Evolutionary conservation across 2,329 filamentous ascomycete genomes (phyloP).

Genomic region (Neofusicoccum laricinum): DNA sequence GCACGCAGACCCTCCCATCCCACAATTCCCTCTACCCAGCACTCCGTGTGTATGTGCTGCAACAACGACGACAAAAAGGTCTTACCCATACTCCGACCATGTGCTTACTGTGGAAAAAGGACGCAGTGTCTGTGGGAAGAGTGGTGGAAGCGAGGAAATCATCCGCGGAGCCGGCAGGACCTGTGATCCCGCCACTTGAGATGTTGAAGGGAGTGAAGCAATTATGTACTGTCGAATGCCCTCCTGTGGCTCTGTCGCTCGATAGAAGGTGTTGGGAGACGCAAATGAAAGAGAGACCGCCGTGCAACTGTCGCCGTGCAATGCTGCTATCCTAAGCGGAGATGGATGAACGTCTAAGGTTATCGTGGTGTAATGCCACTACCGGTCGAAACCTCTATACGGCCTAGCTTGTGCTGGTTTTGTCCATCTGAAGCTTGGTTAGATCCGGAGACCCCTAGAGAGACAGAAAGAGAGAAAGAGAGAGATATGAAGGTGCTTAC

Average conservation of each 20-base stretch:
- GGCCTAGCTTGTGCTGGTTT: background rate
- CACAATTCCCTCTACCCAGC: background rate
- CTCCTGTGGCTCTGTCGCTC: background rate
- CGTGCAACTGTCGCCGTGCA: background rate
- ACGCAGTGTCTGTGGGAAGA: background rate
- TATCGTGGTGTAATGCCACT: background rate
- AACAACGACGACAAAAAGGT: background rate
- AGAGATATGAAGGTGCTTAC: constrained; percentile 45
- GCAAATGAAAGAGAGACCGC: constrained; percentile 1
- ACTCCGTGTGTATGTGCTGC: background rate
- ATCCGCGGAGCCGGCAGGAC: background rate
- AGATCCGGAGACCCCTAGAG: too few relatives aligned
- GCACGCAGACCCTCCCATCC: background rate
- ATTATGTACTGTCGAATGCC: constrained; percentile 4
- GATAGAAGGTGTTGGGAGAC: background rate
- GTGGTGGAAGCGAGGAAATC: background rate
- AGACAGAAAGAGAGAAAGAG: too few relatives aligned
- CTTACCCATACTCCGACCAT: constrained; percentile 7
- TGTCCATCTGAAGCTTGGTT: background rate
- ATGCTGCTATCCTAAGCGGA: constrained; percentile 2
- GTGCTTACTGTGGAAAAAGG: background rate
- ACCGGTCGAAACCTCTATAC: constrained; percentile 1
- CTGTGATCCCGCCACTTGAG: background rate
- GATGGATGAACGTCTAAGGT: background rate
- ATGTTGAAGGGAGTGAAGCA: background rate